A percentile compares a stretch with the other conserved stretches of the same genome.
Evolutionary conservation across 2,329 filamentous ascomycete genomes (phyloP).

Genomic region (Massarina eburnea): DNA sequence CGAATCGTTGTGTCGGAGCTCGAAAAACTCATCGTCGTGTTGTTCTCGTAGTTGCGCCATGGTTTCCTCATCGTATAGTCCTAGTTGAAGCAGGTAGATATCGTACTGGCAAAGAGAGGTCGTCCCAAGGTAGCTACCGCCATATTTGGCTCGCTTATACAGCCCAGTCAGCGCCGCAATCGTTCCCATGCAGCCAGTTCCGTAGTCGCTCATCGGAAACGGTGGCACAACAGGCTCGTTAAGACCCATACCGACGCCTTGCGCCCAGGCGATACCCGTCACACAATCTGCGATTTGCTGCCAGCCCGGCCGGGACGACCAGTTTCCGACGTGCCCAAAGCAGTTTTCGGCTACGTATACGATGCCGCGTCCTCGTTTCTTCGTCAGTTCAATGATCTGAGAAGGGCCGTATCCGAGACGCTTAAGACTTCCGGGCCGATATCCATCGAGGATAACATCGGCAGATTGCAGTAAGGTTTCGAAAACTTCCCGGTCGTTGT

Average conservation of each 20-base stretch:
- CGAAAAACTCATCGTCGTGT: slow-evolving; percentile 57
- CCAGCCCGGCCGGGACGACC: slow-evolving; percentile 67
- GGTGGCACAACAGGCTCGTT: slow-evolving; percentile 67
- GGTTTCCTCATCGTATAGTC: slow-evolving; percentile 57
- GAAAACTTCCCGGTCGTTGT: slow-evolving; percentile 57
- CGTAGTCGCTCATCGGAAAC: slow-evolving; percentile 63
- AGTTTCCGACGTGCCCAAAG: slow-evolving; percentile 66
- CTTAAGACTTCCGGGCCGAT: slow-evolving; percentile 66
- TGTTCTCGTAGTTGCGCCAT: slow-evolving; percentile 55
- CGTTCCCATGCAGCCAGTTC: slow-evolving; percentile 71
- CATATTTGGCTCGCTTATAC: slow-evolving; percentile 61
- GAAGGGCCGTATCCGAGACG: slow-evolving; percentile 64
- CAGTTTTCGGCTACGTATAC: slow-evolving; percentile 73
- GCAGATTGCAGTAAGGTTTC: slow-evolving; percentile 62
- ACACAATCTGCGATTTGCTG: slow-evolving; percentile 71
- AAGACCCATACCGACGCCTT: slow-evolving; percentile 63
- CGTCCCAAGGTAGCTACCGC: slow-evolving; percentile 68
- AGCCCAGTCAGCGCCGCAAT: slow-evolving; percentile 67
- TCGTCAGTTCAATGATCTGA: slow-evolving; percentile 56
- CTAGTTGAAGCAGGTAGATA: slow-evolving; percentile 63
- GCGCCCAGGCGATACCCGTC: slow-evolving; percentile 62
- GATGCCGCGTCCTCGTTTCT: slow-evolving; percentile 61
- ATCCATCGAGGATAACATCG: slow-evolving; percentile 70
- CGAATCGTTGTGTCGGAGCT: slow-evolving; percentile 61
- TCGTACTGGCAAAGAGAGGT: slow-evolving; percentile 70